Evolutionary conservation across 176 grass and related monocot species (phyloP).

Genomic region (Triticum urartu): DNA sequence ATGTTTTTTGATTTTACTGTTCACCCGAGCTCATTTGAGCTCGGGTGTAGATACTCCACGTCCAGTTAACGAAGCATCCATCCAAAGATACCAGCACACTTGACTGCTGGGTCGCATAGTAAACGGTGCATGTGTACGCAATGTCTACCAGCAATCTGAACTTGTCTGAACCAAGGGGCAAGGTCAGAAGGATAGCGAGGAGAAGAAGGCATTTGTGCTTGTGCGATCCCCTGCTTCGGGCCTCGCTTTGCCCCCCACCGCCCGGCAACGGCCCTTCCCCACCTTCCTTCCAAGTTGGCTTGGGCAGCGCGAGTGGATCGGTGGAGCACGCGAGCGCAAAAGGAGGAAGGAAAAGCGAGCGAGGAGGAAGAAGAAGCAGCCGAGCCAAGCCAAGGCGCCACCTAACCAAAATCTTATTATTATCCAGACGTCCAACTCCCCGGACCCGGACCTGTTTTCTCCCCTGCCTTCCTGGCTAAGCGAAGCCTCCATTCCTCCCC

Average conservation of each 20-base stretch:
- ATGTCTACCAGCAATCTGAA: background rate
- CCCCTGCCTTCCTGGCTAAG: slow-evolving; percentile 38
- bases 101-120: too few relatives aligned
- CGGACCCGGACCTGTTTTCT: background rate
- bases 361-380: background rate
- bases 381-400: background rate
- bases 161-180: background rate
- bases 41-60: too few relatives aligned
- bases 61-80: too few relatives aligned
- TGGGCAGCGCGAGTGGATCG: background rate
- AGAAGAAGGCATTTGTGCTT: background rate
- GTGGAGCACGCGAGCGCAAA: slow-evolving; percentile 26
- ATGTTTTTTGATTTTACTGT: too few relatives aligned
- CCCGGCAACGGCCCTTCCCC: background rate
- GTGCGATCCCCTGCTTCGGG: background rate
- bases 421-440: background rate
- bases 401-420: background rate
- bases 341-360: background rate
- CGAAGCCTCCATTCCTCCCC: background rate
- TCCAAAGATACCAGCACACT: too few relatives aligned
- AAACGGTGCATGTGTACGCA: too few relatives aligned
- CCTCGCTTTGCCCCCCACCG: background rate
- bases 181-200: too few relatives aligned
- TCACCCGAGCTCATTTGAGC: too few relatives aligned
- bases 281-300: background rate